Evolutionary conservation across 2,329 filamentous ascomycete genomes (phyloP).

Genomic region (Cordyceps farinosa): DNA sequence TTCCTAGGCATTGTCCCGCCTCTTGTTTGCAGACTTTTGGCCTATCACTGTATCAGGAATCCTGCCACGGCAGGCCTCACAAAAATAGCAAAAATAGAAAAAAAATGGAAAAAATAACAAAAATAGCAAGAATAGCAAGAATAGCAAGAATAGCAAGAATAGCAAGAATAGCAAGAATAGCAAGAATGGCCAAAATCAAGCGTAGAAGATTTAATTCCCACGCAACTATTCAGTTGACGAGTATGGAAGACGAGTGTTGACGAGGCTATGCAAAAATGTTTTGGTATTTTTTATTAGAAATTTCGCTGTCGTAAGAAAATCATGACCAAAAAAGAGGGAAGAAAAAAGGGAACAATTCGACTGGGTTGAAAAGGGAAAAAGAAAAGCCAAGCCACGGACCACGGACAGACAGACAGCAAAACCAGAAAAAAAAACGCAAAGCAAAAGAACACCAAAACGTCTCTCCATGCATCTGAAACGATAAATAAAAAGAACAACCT

Average conservation of each 20-base stretch:
- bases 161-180: too few relatives aligned
- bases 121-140: too few relatives aligned
- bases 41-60: too few relatives aligned
- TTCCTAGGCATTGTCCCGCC: too few relatives aligned
- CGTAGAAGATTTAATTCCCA: too few relatives aligned
- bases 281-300: conserved; percentile 11
- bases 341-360: not conserved
- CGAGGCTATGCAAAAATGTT: not conserved
- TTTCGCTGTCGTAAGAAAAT: conserved; percentile 12
- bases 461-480: conserved; percentile 1
- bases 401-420: not conserved
- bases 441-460: conserved; percentile 1
- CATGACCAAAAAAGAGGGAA: not conserved
- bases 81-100: not conserved
- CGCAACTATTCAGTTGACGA: not conserved
- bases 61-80: too few relatives aligned
- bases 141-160: too few relatives aligned
- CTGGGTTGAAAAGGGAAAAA: not conserved
- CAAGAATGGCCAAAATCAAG: too few relatives aligned
- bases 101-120: not conserved
- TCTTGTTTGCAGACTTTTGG: too few relatives aligned
- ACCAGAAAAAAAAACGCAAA: conserved; percentile 1
- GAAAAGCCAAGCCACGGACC: not conserved
- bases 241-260: not conserved
- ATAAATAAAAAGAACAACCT: not conserved